Conservation (phyloP, 108 stramenopile genomes). For the Aurantiochytrium sp. region DNA sequence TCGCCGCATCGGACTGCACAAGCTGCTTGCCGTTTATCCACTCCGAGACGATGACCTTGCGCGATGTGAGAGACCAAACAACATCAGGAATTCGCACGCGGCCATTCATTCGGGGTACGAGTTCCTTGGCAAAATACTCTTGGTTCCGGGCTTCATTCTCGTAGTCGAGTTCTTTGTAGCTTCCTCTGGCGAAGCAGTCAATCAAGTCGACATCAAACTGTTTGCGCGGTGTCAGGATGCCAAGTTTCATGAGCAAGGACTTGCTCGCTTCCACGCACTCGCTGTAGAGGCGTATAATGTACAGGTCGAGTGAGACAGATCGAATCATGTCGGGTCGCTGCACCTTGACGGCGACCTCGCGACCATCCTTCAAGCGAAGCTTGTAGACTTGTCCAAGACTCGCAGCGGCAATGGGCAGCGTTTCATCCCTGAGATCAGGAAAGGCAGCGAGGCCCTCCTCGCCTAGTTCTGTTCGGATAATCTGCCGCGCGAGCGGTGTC, state of each 20-base stretch:
- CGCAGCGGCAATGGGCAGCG: constrained; percentile 67
- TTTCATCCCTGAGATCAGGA: neutral
- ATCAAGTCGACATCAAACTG: constrained; percentile 14
- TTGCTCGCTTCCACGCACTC: constrained; percentile 77
- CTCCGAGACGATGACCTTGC: constrained; percentile 65
- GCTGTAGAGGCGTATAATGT: constrained; percentile 65
- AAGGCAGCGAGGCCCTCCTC: constrained; percentile 16
- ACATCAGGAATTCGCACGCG: constrained; percentile 65
- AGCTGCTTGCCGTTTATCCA: constrained; percentile 71
- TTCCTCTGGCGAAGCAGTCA: constrained; percentile 20
- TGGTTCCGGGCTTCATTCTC: constrained; percentile 65
- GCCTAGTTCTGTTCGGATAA: constrained; percentile 56
- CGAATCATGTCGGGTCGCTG: constrained; percentile 70
- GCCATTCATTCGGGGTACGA: constrained; percentile 53
- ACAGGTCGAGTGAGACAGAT: constrained; percentile 69
- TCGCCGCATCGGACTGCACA: constrained; percentile 48
- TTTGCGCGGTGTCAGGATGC: neutral
- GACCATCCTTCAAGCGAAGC: constrained; percentile 58
- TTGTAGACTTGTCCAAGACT: constrained; percentile 77
- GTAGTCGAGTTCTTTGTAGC: constrained; percentile 52
- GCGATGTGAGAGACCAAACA: constrained; percentile 62
- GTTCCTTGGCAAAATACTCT: constrained; percentile 43
- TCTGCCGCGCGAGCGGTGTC: constrained; percentile 62
- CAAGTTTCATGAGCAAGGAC: constrained; percentile 33
- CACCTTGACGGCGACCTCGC: constrained; percentile 76